phyloP scores from a whole-genome alignment of 257 asterid genomes.

The Coffea eugenioides region DNA sequence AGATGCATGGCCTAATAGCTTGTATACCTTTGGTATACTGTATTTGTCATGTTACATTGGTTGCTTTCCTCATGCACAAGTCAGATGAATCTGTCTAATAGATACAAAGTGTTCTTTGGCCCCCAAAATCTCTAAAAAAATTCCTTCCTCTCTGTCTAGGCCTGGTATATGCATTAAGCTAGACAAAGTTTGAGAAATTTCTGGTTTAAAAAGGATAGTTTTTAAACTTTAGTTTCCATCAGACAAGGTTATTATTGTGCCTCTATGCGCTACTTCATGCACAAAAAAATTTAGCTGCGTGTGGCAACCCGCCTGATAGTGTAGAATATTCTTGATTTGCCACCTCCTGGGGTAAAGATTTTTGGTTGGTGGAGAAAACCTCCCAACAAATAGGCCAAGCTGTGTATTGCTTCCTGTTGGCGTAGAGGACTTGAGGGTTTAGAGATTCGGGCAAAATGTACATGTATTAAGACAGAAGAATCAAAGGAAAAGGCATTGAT shows the following conservation, averaged over 20 bases:
- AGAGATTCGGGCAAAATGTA: no score
- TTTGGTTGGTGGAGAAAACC: not conserved
- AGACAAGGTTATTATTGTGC: not conserved
- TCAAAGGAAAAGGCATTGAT: not conserved
- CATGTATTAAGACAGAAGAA: not conserved
- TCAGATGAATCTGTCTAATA: no score
- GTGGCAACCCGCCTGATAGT: not conserved
- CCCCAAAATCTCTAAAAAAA: not conserved
- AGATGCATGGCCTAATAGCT: not conserved
- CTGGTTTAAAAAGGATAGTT: no score
- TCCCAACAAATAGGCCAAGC: not conserved
- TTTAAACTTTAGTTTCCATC: not conserved
- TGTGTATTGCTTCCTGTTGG: no score
- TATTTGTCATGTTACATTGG: not conserved
- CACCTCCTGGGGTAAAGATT: not conserved
- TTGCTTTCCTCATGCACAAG: no score
- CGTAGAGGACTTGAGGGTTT: not conserved
- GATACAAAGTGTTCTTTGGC: no score
- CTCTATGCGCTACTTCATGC: not conserved
- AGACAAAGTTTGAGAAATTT: not conserved
- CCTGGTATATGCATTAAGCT: not conserved
- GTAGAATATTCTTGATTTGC: not conserved
- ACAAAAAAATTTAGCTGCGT: no score
- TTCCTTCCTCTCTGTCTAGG: not conserved
- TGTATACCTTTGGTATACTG: not conserved